Base-by-base conservation (phyloP, 441 rosid species). In the Populus hybrid region DNA sequence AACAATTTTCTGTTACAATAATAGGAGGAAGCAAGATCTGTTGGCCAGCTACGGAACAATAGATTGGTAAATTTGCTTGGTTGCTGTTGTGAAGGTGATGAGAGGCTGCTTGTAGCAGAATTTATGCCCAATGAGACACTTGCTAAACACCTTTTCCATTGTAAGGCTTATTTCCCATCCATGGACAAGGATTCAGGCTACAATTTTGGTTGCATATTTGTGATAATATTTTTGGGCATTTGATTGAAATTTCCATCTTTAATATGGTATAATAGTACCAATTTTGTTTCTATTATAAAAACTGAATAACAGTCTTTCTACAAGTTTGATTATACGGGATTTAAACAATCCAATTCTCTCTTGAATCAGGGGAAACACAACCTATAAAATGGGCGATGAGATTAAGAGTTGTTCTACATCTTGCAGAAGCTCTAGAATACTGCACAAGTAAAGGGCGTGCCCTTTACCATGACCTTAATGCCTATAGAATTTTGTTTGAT, bases 361-460 rank as follows among this genome's bases (percentile, higher is more conserved):
- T 77, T 81, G 82, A 78, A 81, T 81, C 86, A 93, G 98, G 99
- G 98, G 99, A 95, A 80, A 64, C 89, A 73, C 93, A 91, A 66
- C 99, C 99, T 40, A 93, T 95, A 94, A 92, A 93, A 85, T 95
- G 98, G 98, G 92, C 91, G 3, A 95, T 95, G 98, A 82, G 99
- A 72, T 77, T 93, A 78, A 89, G 98, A 89, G 98, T 93, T 77
- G 94, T 90, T 77, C 89, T 93, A 73, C 91, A 93, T 86, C 90
- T 95, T 74, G 98, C 98, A 77, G 90, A 95, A 88, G 98, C 98
- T 74, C 84, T 95, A 75, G 98, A 93, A 53, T 90, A 93, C 81
- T 95, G 97, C 85, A 89, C 91, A 4, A 87, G 83, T 74, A 93
- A 87, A 88, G 98, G 99, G 36, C 91, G 98, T 35, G 91, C 89